Evolutionary conservation across 1,284 basidiomycete species (phyloP).

Genomic region (Porogramme epimiltina): DNA sequence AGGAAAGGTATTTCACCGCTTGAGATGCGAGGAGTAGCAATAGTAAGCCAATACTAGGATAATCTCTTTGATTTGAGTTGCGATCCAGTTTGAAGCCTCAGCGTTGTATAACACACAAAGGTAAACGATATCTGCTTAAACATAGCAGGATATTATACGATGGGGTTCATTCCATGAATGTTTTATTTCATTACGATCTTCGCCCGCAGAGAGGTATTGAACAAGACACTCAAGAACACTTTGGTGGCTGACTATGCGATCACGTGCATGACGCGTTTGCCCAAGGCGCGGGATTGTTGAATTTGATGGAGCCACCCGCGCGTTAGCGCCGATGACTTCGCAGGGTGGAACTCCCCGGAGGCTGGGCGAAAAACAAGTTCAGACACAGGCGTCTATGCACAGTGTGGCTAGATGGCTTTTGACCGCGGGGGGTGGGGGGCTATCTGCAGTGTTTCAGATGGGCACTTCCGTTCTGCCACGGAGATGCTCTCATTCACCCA

Average conservation of each 20-base stretch:
- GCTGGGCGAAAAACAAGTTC: not conserved
- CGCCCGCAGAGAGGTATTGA: no score
- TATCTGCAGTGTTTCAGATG: not conserved
- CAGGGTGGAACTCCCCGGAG: not conserved
- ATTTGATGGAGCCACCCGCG: constrained; percentile 12
- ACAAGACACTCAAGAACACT: no score
- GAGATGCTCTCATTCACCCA: not conserved
- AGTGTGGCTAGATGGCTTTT: not conserved
- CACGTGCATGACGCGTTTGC: constrained; percentile 37
- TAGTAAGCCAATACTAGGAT: no score
- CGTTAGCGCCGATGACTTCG: constrained; percentile 3
- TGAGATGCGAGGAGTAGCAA: no score
- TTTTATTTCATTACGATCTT: no score
- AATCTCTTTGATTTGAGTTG: no score
- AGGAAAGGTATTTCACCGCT: no score
- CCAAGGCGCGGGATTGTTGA: constrained; percentile 31
- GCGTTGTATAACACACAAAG: no score
- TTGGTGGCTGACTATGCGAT: constrained; percentile 6
- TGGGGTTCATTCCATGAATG: no score
- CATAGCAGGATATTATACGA: no score
- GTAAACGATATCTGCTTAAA: no score
- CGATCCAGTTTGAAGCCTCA: no score
- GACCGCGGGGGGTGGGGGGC: not conserved
- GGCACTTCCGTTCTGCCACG: constrained; percentile 1
- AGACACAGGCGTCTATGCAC: not conserved